Conservation (phyloP, 1,284 basidiomycete genomes). For the Microstroma glucosiphilum region DNA sequence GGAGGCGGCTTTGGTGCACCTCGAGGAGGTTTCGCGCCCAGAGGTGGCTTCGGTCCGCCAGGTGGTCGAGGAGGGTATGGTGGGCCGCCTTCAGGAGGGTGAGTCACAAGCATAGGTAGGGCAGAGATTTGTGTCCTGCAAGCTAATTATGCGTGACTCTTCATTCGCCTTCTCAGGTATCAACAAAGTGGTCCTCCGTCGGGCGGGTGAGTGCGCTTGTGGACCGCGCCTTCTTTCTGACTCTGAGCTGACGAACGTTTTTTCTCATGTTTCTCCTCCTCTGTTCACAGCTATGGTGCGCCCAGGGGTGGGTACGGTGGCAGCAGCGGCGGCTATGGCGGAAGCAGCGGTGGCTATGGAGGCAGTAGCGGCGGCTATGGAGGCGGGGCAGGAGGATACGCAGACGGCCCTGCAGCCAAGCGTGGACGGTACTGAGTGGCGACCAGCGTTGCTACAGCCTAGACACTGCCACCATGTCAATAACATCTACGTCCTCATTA, state of each 20-base stretch:
- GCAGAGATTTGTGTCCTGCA: too few species aligned
- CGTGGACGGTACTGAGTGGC: constrained; percentile 6
- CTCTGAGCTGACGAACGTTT: too few species aligned
- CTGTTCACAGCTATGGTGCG: neutral
- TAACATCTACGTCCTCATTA: too few species aligned
- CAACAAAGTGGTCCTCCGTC: too few species aligned
- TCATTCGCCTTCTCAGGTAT: too few species aligned
- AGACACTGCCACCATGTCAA: too few species aligned
- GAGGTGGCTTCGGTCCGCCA: neutral
- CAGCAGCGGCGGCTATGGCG: neutral
- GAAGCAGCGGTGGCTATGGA: neutral
- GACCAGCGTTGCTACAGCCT: neutral
- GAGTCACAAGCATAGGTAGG: too few species aligned
- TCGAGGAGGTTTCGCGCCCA: neutral
- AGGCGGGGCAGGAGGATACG: constrained; percentile 4
- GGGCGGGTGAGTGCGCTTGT: too few species aligned
- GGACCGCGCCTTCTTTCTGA: too few species aligned
- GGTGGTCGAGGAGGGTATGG: constrained; percentile 9
- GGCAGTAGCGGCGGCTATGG: neutral
- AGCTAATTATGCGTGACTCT: too few species aligned
- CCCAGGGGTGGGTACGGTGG: neutral
- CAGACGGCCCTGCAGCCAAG: constrained; percentile 8
- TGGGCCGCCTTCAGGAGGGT: neutral
- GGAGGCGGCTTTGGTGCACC: neutral
- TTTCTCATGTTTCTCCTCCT: too few species aligned